These are phyloP conservation scores for Pseudozyma pruni DNA, from an alignment of 1,284 basidiomycete genomes.

Conservation along the genomic window DNA sequence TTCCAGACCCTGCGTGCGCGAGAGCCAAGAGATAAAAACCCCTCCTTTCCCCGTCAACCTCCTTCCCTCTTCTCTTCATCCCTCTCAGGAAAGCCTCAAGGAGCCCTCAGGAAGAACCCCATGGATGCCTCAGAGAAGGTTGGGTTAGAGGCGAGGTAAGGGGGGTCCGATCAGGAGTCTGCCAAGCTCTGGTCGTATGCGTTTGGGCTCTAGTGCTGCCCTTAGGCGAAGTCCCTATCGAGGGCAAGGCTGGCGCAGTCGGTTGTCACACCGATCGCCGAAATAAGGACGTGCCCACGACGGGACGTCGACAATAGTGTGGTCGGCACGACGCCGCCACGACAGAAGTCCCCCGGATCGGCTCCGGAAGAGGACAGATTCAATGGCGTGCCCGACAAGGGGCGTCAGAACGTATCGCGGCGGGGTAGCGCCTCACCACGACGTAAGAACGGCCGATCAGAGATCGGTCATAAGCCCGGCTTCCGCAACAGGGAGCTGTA, in stretches of 20 bases:
- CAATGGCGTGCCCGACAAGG: neutral
- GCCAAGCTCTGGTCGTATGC: neutral
- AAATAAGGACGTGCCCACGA: neutral
- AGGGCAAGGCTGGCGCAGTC: neutral
- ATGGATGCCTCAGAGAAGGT: slow-evolving; percentile 17
- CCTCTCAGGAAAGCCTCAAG: slow-evolving; percentile 11
- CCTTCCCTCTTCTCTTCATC: slow-evolving; percentile 19
- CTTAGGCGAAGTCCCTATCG: neutral
- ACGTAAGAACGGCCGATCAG: too few species aligned
- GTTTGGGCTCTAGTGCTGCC: neutral
- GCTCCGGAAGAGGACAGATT: neutral
- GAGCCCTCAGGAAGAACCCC: slow-evolving; percentile 1
- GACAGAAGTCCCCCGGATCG: slow-evolving; percentile 1
- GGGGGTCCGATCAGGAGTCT: slow-evolving; percentile 21
- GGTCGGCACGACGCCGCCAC: neutral
- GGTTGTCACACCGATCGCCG: too few species aligned
- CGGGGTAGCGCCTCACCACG: neutral
- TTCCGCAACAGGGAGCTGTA: neutral
- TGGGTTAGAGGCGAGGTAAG: slow-evolving; percentile 22
- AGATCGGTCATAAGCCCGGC: neutral
- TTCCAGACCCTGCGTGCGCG: neutral
- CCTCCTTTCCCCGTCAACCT: neutral
- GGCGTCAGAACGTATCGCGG: neutral
- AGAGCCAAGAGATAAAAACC: slow-evolving; percentile 21
- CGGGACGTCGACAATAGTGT: slow-evolving; percentile 1